Evolutionary conservation across 176 grass and related monocot genomes (phyloP), one percentile per base, ranked within the genome.

Genomic region (Chloris gayana): DNA sequence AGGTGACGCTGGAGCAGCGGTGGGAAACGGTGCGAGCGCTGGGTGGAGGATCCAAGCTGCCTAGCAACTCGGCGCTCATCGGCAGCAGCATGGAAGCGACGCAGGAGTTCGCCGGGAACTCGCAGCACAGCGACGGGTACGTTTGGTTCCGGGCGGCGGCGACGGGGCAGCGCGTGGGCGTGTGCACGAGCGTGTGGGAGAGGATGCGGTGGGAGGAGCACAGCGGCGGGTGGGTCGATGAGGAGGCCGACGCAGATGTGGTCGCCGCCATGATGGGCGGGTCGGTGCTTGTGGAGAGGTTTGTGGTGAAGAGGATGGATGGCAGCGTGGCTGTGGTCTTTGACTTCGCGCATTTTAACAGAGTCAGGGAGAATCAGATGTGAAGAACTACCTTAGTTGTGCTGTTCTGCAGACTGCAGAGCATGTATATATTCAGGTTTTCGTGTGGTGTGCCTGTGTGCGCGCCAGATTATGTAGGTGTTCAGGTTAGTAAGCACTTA

Each of bases 191-290:
- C 56, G 47, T 97, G 73, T 87, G 86, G 94, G 88, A 91, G 65
- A 91, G 83, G 74, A 82, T 97, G 80, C 72, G 41, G 74, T 85
- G 86, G 88, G 94, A 97, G 80, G 78, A 89, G 65, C 87, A 73
- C 34, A 87, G 81, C 19, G 66, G 31, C 5, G 88, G 84, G 42
- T 93, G 94, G 88, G 67, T 81, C 25, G 86, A 90, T 42, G 71
- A 80, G 17, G 76, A 82, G 39, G 49, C 38, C 29, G 89, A 86
- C 18, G 75, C 75, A 57, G 78, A 69, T n/a, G 61, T 67, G 79
- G 72, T 67, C 7, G 81, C 73, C 0, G 35, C 35, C 35, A 10
- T 6, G 6, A 37, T 37, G 34, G 85, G 73, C 25, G 72, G 68
- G 4, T 80, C 42, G 49, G 49, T 51, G 17, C 49, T 51, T 18